Evolutionary conservation across 1,139 yeast genomes (phyloP), one percentile per base, ranked within the genome.

Genomic region (Pichia sp.): DNA sequence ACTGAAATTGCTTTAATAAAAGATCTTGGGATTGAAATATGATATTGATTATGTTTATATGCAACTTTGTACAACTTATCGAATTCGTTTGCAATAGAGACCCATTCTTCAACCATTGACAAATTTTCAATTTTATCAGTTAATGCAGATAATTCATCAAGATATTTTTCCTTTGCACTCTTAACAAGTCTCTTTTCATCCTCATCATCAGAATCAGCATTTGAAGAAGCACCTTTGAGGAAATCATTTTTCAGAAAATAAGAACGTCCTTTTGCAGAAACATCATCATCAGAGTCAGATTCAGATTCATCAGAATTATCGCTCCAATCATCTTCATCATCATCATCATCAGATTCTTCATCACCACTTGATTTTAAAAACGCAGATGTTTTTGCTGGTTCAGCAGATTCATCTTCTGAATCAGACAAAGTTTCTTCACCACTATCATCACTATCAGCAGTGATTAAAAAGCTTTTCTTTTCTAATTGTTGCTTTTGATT

Each of bases 151-250:
- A 93, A 80, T 70, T 93, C 99, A 67, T 90, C 98, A 60, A 89
- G 69, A 57, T 91, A 77, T 73, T 91, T 95, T 61, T 91, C 98
- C 73, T 87, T 89, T 53, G 97, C 96, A 55, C 95, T 83, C 72
- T 87, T 91, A 62, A 93, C 97, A 47, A 90, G 89, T 64, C 85
- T 87, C 69, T 84, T 85, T 59, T 81, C 84, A 56, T 83, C 88
- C 57, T 77, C 83, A 36, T 49, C 46, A 52, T 79, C 84, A 55
- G 72, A 67, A 54, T 79, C 83, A 46, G 75, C 69, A 57, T 79
- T 86, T 51, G 73, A 68, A 56, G 77, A 83, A 47, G 65, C 77
- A 25, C 80, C 77, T 63, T 77, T 77, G 57, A 74, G 67, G 61
- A 75, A 76, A 52, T 74, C 70, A 57, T 72, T 75, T 66, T 80